phyloP scores from a whole-genome alignment of 1,284 basidiomycete genomes.

The Trichosporon asahii region DNA sequence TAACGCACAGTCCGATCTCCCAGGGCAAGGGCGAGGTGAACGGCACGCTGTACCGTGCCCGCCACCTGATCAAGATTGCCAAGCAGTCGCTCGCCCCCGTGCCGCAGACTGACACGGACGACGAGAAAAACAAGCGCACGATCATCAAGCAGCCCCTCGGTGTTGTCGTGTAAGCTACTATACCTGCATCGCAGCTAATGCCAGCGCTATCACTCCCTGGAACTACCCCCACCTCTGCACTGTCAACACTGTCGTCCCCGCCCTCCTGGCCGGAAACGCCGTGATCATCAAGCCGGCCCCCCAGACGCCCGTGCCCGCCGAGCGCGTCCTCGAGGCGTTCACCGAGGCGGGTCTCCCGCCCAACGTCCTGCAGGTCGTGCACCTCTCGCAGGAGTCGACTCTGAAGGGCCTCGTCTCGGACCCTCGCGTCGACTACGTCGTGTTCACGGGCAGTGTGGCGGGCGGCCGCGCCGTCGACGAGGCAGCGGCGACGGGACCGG shows the following conservation, averaged over 20 bases:
- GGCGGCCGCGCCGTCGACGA: conserved; percentile 52
- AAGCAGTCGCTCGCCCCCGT: conserved; percentile 71
- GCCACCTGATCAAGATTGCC: conserved; percentile 82
- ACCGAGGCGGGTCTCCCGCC: conserved; percentile 70
- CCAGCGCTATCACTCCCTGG: conserved; percentile 39
- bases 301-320: conserved; percentile 83
- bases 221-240: conserved; percentile 86
- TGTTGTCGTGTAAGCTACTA: conserved; percentile 85
- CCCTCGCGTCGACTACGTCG: conserved; percentile 70
- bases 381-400: conserved; percentile 67
- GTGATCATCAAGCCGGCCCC: conserved; percentile 92
- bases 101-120: conserved; percentile 68
- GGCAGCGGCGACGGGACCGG: conserved; percentile 52
- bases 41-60: conserved; percentile 74
- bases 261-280: conserved; percentile 77
- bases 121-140: conserved; percentile 73
- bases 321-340: conserved; percentile 70
- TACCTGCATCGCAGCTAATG: conserved; percentile 3
- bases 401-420: conserved; percentile 63
- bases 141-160: conserved; percentile 81
- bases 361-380: conserved; percentile 73
- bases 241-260: conserved; percentile 85
- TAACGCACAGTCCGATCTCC: conserved; percentile 63
- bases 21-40: conserved; percentile 74
- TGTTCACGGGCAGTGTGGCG: conserved; percentile 80